Evolutionary conservation across 768 basidiomycete species (phyloP), one percentile per base, ranked within the genome.

Genomic region (Pisolithus microcarpus): DNA sequence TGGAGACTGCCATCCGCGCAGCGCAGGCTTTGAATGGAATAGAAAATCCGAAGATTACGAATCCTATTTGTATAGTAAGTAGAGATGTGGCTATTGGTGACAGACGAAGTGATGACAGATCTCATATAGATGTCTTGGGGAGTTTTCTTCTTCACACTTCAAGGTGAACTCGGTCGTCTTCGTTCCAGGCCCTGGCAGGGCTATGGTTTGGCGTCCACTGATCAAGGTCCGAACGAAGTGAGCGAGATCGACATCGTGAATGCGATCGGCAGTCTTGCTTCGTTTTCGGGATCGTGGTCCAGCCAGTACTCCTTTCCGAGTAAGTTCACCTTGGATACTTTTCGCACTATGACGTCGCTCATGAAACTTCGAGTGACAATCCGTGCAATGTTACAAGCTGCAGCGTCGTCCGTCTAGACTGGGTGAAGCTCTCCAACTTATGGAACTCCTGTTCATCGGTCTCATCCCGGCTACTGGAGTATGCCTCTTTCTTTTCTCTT

Each of bases 301-400:
- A 57, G 59, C 24, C 37, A 38, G 18, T 61, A 38, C 46, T 59
- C 62, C 6, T 42, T 48, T 6, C 48, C 34, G 18, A 54, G 66
- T 68, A 46, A 24, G 65, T 58, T 31, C 15, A n/a, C 8, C 16
- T n/a, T 21, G 4, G 6, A 16, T 23, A 47, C 40, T 23, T 13
- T 1, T 24, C 21, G 5, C 13, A n/a, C n/a, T n/a, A 21, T 28
- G 31, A 46, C 37, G 9, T 15, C 28, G 38, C 49, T 38, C 24
- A 40, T 40, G n/a, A 28, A 1, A 6, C 7, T 39, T 16, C 28
- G n/a, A 37, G 42, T 36, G 65, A 63, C 58, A 31, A 57, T 62
- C 15, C 55, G 61, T 18, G 50, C 48, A 28, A 59, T 56, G 34
- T 57, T 66, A 36, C 64, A 68, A 50, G 57, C 58, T 1, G 63